phyloP scores from a whole-genome alignment of 306 rosid genomes.

The Sesbania bispinosa region DNA sequence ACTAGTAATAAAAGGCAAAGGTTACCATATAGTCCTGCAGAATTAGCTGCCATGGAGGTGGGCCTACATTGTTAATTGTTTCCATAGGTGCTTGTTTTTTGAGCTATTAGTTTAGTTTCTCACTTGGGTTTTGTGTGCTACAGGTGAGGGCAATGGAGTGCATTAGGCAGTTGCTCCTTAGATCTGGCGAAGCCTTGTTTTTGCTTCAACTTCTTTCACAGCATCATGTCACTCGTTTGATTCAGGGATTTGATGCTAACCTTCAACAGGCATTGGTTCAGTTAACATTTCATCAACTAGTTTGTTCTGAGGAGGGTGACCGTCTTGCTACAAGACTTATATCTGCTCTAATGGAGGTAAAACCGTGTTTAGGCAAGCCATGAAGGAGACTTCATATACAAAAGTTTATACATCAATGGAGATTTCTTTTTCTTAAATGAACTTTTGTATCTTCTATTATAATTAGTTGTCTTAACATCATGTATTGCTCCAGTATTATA shows the following conservation, averaged over 20 bases:
- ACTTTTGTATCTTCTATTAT: slow-evolving; percentile 18
- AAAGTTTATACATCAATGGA: background rate
- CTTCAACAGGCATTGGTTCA: slow-evolving; percentile 64
- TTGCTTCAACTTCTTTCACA: slow-evolving; percentile 96
- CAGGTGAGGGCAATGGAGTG: slow-evolving; percentile 99
- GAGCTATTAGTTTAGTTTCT: slow-evolving; percentile 18
- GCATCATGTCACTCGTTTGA: slow-evolving; percentile 86
- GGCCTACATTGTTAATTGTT: slow-evolving; percentile 24
- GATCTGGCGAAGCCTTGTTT: slow-evolving; percentile 89
- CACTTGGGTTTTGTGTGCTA: slow-evolving; percentile 32
- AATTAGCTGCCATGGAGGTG: slow-evolving; percentile 99
- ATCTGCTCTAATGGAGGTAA: slow-evolving; percentile 95
- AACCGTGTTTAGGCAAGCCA: slow-evolving; percentile 24
- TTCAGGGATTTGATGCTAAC: slow-evolving; percentile 77
- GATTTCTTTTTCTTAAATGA: slow-evolving; percentile 6
- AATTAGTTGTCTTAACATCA: slow-evolving; percentile 19
- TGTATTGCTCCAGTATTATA: slow-evolving; percentile 65
- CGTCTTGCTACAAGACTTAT: slow-evolving; percentile 79
- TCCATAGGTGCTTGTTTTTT: background rate
- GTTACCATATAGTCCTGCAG: slow-evolving; percentile 92
- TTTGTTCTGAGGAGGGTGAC: slow-evolving; percentile 97
- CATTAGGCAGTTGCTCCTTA: slow-evolving; percentile 87
- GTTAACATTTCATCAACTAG: slow-evolving; percentile 86
- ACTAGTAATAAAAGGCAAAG: slow-evolving; percentile 79
- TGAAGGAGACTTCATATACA: slow-evolving; percentile 20